These are phyloP conservation scores for Agroathelia rolfsii DNA, from an alignment of 1,284 basidiomycete species.

Conservation along the genomic window DNA sequence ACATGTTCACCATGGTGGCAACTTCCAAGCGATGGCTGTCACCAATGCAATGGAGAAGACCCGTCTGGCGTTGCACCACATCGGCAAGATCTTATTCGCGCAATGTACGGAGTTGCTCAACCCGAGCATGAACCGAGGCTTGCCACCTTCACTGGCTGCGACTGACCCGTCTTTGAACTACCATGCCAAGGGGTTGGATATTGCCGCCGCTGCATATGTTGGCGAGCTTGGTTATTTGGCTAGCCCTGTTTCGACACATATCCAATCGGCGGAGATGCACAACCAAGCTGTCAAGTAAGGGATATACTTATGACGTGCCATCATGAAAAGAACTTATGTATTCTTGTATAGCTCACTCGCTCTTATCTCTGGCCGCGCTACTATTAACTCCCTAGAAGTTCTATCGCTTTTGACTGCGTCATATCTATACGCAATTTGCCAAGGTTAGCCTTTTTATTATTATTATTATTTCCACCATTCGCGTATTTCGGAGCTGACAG, in stretches of 20 bases:
- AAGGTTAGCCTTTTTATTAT: slow-evolving; percentile 29
- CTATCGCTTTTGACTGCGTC: slow-evolving; percentile 64
- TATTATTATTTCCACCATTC: slow-evolving; percentile 1
- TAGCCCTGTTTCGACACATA: slow-evolving; percentile 76
- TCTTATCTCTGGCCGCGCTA: slow-evolving; percentile 71
- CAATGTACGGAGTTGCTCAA: slow-evolving; percentile 81
- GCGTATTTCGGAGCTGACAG: neutral
- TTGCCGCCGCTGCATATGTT: slow-evolving; percentile 72
- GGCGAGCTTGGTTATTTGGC: slow-evolving; percentile 78
- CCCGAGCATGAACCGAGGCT: slow-evolving; percentile 72
- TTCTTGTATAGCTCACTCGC: slow-evolving; percentile 55
- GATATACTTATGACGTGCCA: slow-evolving; percentile 2
- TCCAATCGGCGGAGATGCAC: slow-evolving; percentile 82
- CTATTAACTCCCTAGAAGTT: slow-evolving; percentile 68
- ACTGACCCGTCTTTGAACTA: slow-evolving; percentile 79
- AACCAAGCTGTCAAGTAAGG: slow-evolving; percentile 79
- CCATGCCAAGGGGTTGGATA: slow-evolving; percentile 79
- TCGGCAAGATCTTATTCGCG: slow-evolving; percentile 77
- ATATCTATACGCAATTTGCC: slow-evolving; percentile 70
- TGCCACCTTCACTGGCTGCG: slow-evolving; percentile 74
- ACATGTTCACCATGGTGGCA: slow-evolving; percentile 72
- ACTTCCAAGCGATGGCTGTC: slow-evolving; percentile 83
- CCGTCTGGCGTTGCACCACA: slow-evolving; percentile 69
- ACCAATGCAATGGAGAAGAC: slow-evolving; percentile 87
- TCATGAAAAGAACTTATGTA: slow-evolving; percentile 7